Percentiles rank a stretch among this genome's conserved stretches.
Evolutionary conservation across 768 basidiomycete genomes (phyloP).

Genomic region (Trametopsis cervina): DNA sequence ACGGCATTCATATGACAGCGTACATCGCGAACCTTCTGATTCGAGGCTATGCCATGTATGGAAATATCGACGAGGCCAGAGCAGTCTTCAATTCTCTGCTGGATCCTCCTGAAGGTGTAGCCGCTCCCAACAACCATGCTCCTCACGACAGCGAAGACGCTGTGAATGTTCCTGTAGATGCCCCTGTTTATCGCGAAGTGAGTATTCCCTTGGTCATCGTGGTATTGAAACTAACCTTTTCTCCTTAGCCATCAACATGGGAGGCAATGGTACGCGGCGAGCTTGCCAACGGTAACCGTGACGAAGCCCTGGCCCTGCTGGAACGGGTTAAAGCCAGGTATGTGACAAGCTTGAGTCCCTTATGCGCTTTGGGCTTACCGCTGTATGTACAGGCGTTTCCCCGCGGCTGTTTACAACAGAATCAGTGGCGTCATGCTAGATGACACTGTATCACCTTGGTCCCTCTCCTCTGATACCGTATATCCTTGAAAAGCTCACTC

Average conservation of each 20-base stretch:
- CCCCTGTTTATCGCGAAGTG: slow-evolving; percentile 81
- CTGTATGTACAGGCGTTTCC: slow-evolving; percentile 48
- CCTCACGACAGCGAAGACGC: slow-evolving; percentile 47
- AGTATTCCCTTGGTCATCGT: not conserved
- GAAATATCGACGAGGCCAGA: slow-evolving; percentile 66
- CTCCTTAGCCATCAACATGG: slow-evolving; percentile 76
- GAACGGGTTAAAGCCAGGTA: slow-evolving; percentile 68
- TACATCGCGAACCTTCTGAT: slow-evolving; percentile 90
- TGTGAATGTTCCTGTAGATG: slow-evolving; percentile 32
- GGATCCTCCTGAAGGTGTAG: slow-evolving; percentile 79
- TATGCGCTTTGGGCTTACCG: not conserved
- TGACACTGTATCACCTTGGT: slow-evolving; percentile 47
- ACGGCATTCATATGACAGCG: slow-evolving; percentile 82
- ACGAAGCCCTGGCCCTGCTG: slow-evolving; percentile 61
- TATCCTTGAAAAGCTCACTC: not conserved
- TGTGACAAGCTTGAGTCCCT: slow-evolving; percentile 17
- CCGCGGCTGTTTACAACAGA: slow-evolving; percentile 70
- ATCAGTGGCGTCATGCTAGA: slow-evolving; percentile 79
- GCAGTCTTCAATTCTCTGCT: slow-evolving; percentile 71
- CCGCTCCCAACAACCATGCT: slow-evolving; percentile 84
- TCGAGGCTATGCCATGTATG: slow-evolving; percentile 59
- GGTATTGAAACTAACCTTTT: slow-evolving; percentile 3
- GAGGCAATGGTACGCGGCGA: slow-evolving; percentile 95
- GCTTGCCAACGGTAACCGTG: slow-evolving; percentile 67
- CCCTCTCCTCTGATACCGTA: slow-evolving; percentile 1